phyloP scores from a whole-genome alignment of 139 green algal genomes.

The Choricystis sp. region DNA sequence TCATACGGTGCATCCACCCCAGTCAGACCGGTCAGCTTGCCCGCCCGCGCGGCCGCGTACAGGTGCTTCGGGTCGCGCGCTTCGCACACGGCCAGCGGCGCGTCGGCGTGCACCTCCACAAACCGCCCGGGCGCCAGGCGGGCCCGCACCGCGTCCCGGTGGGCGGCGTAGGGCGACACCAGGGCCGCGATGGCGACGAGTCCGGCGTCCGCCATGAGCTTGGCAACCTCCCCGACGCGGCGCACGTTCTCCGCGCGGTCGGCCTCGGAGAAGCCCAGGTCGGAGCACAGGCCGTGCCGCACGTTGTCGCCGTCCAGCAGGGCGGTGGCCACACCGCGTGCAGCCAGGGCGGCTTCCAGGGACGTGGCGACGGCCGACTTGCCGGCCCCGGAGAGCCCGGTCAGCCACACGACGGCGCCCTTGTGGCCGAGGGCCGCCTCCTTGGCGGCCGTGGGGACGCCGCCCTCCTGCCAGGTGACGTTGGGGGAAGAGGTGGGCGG shows the following conservation, averaged over 20 bases:
- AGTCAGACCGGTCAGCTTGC: slow-evolving; percentile 81
- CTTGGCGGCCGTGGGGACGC: slow-evolving; percentile 28
- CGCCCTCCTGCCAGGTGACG: background rate
- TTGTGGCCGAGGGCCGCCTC: slow-evolving; percentile 64
- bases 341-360: slow-evolving; percentile 57
- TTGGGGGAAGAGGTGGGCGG: too few relatives aligned
- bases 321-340: slow-evolving; percentile 46
- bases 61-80: slow-evolving; percentile 85
- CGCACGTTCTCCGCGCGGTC: slow-evolving; percentile 91
- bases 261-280: slow-evolving; percentile 67
- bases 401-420: slow-evolving; percentile 82
- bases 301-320: slow-evolving; percentile 93
- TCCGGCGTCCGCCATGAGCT: slow-evolving; percentile 76
- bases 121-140: slow-evolving; percentile 37
- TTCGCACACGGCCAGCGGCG: slow-evolving; percentile 79
- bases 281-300: slow-evolving; percentile 79
- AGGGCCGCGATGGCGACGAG: slow-evolving; percentile 83
- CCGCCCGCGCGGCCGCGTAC: slow-evolving; percentile 83
- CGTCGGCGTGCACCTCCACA: slow-evolving; percentile 84
- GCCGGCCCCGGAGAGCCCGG: slow-evolving; percentile 51
- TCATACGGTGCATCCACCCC: slow-evolving; percentile 30
- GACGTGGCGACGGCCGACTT: slow-evolving; percentile 52
- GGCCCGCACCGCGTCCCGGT: slow-evolving; percentile 46
- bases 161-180: slow-evolving; percentile 78
- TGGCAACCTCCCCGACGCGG: slow-evolving; percentile 79